These are phyloP conservation scores for Cymbopogon flexuosus DNA, from an alignment of 202 grass and related monocot genomes.

Conservation along the genomic window DNA sequence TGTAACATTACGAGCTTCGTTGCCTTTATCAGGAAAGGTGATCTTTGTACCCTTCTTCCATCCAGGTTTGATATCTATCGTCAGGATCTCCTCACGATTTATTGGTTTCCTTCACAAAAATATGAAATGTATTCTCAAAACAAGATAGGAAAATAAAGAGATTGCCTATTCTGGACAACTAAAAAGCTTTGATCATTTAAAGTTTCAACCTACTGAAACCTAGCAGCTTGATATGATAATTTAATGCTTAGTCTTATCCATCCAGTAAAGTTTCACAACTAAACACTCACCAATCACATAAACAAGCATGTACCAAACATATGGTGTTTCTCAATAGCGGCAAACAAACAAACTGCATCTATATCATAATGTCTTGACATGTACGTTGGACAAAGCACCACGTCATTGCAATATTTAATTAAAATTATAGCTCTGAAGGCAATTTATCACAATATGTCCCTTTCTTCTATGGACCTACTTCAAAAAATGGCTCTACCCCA, in stretches of 20 bases:
- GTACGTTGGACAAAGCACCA: not conserved
- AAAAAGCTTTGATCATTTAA: not conserved
- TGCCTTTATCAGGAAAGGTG: slow-evolving; percentile 60
- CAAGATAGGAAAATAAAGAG: not conserved
- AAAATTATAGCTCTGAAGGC: not conserved
- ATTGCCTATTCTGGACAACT: not conserved
- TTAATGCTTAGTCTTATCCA: slow-evolving; percentile 3
- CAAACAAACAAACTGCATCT: not conserved
- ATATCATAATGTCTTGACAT: not conserved
- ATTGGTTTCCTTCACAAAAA: slow-evolving; percentile 46
- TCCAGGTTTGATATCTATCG: slow-evolving; percentile 66
- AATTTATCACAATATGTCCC: not conserved
- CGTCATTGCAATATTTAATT: not conserved
- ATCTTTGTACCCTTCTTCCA: slow-evolving; percentile 80
- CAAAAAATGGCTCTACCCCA: not conserved
- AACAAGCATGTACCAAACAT: not conserved
- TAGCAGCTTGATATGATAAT: not conserved
- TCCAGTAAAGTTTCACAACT: not conserved
- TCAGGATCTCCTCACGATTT: slow-evolving; percentile 58
- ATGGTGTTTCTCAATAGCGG: not conserved
- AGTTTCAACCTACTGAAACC: not conserved
- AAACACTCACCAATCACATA: not conserved
- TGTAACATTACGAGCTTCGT: slow-evolving; percentile 37
- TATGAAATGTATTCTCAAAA: not conserved
- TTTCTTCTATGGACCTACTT: not conserved